Evolutionary conservation across 192 early-diverging fungal species (phyloP).

Genomic region (Backusella mclennaniae): DNA sequence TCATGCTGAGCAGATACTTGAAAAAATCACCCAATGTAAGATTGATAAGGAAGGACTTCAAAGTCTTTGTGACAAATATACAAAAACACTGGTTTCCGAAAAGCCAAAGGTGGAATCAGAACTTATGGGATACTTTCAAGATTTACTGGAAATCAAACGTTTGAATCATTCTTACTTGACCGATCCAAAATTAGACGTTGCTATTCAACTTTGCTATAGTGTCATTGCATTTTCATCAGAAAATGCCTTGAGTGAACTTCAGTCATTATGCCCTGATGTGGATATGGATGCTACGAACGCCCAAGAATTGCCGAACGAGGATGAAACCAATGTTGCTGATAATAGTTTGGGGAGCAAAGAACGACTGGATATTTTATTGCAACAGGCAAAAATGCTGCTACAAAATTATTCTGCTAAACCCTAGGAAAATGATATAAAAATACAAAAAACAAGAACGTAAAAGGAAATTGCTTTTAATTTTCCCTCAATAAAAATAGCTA

Average conservation of each 20-base stretch:
- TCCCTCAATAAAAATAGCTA: not conserved
- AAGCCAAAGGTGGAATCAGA: not conserved
- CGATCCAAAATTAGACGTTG: not conserved
- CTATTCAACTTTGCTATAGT: not conserved
- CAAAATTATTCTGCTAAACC: not conserved
- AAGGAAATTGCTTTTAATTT: not conserved
- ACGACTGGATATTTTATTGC: not conserved
- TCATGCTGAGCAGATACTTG: not conserved
- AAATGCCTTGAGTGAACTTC: not conserved
- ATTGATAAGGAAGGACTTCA: not conserved
- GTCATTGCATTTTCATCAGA: not conserved
- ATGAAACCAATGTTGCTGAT: slow-evolving; percentile 2
- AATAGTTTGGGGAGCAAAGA: not conserved
- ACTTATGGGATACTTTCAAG: not conserved
- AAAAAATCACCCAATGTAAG: not conserved
- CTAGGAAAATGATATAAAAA: not conserved
- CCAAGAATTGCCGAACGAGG: not conserved
- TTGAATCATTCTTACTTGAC: not conserved
- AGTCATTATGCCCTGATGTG: not conserved
- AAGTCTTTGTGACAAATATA: not conserved
- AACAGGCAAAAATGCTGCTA: not conserved
- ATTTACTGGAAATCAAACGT: not conserved
- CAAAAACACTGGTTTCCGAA: not conserved
- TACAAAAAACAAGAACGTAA: not conserved
- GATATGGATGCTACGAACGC: not conserved